phyloP scores from a whole-genome alignment of 83 land plant species.

The Picea mariana region DNA sequence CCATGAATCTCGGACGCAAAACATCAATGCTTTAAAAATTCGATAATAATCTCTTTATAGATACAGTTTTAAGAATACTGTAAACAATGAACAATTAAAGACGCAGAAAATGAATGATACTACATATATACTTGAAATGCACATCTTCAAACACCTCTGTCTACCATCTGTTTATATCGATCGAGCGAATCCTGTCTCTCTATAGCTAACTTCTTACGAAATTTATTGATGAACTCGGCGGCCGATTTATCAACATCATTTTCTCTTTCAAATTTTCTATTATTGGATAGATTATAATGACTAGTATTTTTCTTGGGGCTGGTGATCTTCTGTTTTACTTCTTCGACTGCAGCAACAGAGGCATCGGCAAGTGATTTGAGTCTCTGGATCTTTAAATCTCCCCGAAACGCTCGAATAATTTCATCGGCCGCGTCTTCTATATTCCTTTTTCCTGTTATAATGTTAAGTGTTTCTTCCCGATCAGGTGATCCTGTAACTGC shows the following conservation, averaged over 20 bases:
- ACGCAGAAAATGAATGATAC: too few relatives aligned
- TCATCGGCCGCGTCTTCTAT: neutral
- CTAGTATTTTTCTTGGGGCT: neutral
- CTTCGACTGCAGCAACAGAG: neutral
- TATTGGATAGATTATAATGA: neutral
- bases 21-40: too few relatives aligned
- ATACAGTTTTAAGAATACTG: too few relatives aligned
- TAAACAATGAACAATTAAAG: too few relatives aligned
- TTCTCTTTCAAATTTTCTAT: neutral
- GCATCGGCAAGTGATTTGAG: neutral
- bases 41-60: too few relatives aligned
- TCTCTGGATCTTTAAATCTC: slow-evolving; percentile 1
- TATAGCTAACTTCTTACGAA: slow-evolving; percentile 5
- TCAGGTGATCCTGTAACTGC: too few relatives aligned
- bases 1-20: too few relatives aligned
- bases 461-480: neutral
- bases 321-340: neutral
- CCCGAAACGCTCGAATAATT: neutral
- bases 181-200: neutral
- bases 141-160: neutral
- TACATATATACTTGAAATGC: too few relatives aligned
- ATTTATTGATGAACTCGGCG: neutral
- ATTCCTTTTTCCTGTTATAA: neutral
- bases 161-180: neutral
- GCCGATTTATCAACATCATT: neutral